Conservation (phyloP, 2,329 filamentous ascomycete genomes). For the Sporothrix protearum region DNA sequence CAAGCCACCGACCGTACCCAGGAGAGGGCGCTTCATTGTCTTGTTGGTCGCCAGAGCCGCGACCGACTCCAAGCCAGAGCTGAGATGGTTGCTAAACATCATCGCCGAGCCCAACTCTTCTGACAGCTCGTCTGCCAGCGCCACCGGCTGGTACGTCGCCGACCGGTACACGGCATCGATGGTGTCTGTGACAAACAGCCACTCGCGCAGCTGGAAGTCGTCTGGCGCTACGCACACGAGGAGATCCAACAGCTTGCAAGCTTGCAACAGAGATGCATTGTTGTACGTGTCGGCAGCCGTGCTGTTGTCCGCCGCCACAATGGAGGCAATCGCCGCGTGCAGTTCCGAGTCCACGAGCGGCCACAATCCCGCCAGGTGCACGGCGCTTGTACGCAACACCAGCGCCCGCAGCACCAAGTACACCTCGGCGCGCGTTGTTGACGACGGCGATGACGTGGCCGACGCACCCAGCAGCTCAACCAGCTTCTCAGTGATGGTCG, state of each 20-base stretch:
- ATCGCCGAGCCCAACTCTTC: conserved; percentile 59
- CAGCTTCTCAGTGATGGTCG: conserved; percentile 72
- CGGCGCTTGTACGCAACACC: conserved; percentile 70
- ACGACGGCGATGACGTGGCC: conserved; percentile 85
- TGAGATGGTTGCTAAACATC: conserved; percentile 19
- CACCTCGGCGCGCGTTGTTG: conserved; percentile 80
- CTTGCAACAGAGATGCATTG: conserved; percentile 75
- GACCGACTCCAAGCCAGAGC: conserved; percentile 35
- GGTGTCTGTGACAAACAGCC: conserved; percentile 95
- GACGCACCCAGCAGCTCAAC: conserved; percentile 83
- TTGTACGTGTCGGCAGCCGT: conserved; percentile 67
- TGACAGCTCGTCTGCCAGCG: conserved; percentile 62
- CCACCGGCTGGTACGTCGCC: conserved; percentile 62
- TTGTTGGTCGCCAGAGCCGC: conserved; percentile 38
- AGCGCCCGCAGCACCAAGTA: conserved; percentile 84
- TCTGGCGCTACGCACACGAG: conserved; percentile 85
- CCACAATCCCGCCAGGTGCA: conserved; percentile 83
- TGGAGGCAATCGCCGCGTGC: conserved; percentile 71
- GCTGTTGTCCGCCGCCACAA: conserved; percentile 64
- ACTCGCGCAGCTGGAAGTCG: conserved; percentile 97
- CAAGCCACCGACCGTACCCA: conserved; percentile 49
- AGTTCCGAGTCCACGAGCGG: conserved; percentile 84
- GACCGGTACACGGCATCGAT: conserved; percentile 92
- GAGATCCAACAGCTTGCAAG: conserved; percentile 87
- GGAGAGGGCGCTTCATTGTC: conserved; percentile 46